These are phyloP conservation scores for Russula olivacea DNA, from an alignment of 768 basidiomycete species.

Conservation along the genomic window DNA sequence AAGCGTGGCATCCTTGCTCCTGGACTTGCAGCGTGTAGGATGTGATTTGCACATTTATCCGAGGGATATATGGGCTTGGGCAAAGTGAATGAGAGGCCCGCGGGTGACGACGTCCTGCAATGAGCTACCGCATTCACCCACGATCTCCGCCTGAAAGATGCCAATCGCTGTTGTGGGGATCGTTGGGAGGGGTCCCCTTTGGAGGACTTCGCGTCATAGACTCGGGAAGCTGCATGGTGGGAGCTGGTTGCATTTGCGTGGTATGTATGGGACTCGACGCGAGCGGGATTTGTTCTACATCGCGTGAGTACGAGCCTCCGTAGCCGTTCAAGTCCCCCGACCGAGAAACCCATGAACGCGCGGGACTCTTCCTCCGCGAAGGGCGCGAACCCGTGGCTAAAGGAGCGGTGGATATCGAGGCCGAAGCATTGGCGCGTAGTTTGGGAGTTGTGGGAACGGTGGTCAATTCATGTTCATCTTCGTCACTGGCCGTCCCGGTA, in stretches of 20 bases:
- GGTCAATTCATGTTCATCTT: conserved; percentile 21
- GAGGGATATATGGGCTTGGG: not conserved
- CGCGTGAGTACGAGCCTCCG: not conserved
- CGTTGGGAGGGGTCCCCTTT: conserved; percentile 3
- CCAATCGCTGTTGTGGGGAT: conserved; percentile 5
- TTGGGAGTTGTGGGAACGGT: conserved; percentile 18
- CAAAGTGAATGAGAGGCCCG: not conserved
- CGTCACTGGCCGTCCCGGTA: conserved; percentile 19
- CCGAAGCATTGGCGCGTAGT: not conserved
- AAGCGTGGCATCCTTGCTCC: not conserved
- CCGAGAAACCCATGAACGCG: not conserved
- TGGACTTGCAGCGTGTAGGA: not conserved
- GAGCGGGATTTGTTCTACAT: conserved; percentile 22
- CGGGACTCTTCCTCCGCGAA: not conserved
- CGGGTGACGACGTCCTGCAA: not conserved
- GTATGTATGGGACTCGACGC: conserved; percentile 23
- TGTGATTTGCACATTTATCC: not conserved
- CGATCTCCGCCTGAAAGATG: conserved; percentile 8
- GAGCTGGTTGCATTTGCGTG: conserved; percentile 24
- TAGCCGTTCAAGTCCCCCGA: not conserved
- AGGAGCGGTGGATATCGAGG: not conserved
- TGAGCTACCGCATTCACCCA: conserved; percentile 9
- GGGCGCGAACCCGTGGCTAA: not conserved
- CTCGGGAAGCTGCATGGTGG: conserved; percentile 21
- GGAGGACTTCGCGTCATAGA: conserved; percentile 10